Base-by-base conservation (phyloP, 192 early-diverging fungal genomes). In the Mortierella antarctica region DNA sequence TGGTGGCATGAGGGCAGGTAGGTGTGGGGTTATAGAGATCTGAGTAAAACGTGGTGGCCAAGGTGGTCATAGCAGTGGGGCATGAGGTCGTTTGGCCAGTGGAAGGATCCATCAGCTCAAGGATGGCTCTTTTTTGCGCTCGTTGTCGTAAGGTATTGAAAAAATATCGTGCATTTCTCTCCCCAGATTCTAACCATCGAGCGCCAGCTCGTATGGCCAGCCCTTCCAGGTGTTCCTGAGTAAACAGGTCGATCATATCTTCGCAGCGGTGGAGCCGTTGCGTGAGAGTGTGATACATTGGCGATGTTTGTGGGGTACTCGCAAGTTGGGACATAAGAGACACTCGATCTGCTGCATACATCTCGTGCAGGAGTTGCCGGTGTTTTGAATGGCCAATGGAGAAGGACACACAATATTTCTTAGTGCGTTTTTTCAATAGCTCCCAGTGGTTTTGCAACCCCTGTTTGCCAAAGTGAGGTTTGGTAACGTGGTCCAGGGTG, bases 121-220 rank as follows among this genome's bases (percentile, higher is more conserved):
- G n/a, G 45, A 71, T 73, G 31, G 20, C 5, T 56, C 63, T 20
- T 13, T 65, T 50, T 7, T 31, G 23, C 1, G 9, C 17, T 15
- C 71, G 57, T n/a, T 82, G 56, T 70, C 57, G 55, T 55, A 82
- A 46, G 15, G 17, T n/a, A 1, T 50, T 10, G 14, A 51, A 70
- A 44, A 82, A 82, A 45, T 70, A 82, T 14, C 59, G 47, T 21
- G 52, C 73, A 56, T 47, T 82, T 6, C 65, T 0, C 23, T 82
- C 70, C 6, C 78, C 78, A 10, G 68, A 21, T 14, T 82, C 78
- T 13, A 13, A 46, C 78, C 70, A 82, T 1, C 48, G 50, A 8
- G 45, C 1, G 0, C 74, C 54, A 8, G 74, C 51, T 9, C 62
- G 21, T 2, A 70, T 42, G 9, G 74, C 54, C 44, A 63, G 7